Percentiles rank a stretch among this genome's conserved stretches.
phyloP scores from a whole-genome alignment of 192 early-diverging fungal species.

The Backusella psychrophila region DNA sequence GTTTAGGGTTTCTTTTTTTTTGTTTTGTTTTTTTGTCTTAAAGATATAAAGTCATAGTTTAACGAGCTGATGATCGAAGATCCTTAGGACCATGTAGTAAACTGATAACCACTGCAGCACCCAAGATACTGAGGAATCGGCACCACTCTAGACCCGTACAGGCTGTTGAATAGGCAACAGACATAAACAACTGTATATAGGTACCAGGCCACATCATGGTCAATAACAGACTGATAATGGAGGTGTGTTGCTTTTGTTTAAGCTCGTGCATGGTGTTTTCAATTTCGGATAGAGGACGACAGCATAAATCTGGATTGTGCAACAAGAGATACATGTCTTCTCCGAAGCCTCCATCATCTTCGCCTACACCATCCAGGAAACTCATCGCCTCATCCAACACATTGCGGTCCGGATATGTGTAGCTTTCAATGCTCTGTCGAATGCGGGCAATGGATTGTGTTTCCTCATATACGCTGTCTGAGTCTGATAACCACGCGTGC shows the following conservation, averaged over 20 bases:
- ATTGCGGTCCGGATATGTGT: not conserved
- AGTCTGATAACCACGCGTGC: not conserved
- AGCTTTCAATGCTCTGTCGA: not conserved
- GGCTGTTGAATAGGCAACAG: not conserved
- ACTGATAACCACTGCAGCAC: slow-evolving; percentile 20
- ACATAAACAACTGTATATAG: not conserved
- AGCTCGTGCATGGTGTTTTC: not conserved
- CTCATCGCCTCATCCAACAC: slow-evolving; percentile 20
- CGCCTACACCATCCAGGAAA: slow-evolving; percentile 1
- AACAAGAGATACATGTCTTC: slow-evolving; percentile 18
- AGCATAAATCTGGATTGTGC: slow-evolving; percentile 14
- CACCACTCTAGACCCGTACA: slow-evolving; percentile 22
- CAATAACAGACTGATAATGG: not conserved
- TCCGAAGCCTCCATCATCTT: slow-evolving; percentile 1
- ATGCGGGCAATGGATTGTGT: not conserved
- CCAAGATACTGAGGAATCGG: slow-evolving; percentile 25
- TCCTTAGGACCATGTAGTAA: slow-evolving; percentile 24
- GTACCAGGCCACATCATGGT: not conserved
- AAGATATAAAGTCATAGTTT: not conserved
- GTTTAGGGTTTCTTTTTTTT: not conserved
- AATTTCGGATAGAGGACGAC: slow-evolving; percentile 9
- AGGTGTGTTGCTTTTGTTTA: not conserved
- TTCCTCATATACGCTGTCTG: not conserved
- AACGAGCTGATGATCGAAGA: not conserved
- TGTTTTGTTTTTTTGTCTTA: not conserved